A percentile compares a stretch with the other conserved stretches of the same genome.
These are phyloP conservation scores for Coemansia sp. DNA, from an alignment of 192 early-diverging fungal genomes.

Conservation along the genomic window DNA sequence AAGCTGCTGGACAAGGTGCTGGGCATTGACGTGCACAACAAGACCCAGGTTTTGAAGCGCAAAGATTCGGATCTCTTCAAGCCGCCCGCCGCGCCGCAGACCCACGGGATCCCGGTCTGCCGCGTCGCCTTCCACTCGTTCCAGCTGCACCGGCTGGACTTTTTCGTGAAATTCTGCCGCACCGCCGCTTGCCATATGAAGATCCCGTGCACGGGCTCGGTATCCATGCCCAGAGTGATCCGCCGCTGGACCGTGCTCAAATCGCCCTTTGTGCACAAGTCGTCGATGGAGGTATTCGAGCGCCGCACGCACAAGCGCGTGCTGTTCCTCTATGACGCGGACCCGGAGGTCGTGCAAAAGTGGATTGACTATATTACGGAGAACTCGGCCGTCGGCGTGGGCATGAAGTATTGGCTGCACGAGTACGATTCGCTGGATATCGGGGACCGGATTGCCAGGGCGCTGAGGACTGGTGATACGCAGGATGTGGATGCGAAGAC, in stretches of 20 bases:
- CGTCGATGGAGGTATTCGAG: conserved; percentile 96
- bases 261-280: conserved; percentile 95
- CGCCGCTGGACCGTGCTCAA: conserved; percentile 84
- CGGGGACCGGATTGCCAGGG: conserved; percentile 30
- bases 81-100: conserved; percentile 36
- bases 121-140: conserved; percentile 76
- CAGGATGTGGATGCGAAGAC: conserved; percentile 12
- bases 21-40: conserved; percentile 33
- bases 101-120: conserved; percentile 68
- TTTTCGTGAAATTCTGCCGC: conserved; percentile 80
- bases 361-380: conserved; percentile 78
- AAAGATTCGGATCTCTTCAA: neutral
- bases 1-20: conserved; percentile 49
- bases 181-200: conserved; percentile 73
- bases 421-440: conserved; percentile 63
- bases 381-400: conserved; percentile 83
- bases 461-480: conserved; percentile 23
- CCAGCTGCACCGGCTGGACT: conserved; percentile 83
- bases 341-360: conserved; percentile 67
- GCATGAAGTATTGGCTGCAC: conserved; percentile 72
- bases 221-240: conserved; percentile 70
- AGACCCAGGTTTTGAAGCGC: conserved; percentile 11
- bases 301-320: conserved; percentile 81
- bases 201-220: conserved; percentile 68
- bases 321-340: conserved; percentile 76